Conservation (phyloP, 305 asterid species). For the Solanum chacoense region DNA sequence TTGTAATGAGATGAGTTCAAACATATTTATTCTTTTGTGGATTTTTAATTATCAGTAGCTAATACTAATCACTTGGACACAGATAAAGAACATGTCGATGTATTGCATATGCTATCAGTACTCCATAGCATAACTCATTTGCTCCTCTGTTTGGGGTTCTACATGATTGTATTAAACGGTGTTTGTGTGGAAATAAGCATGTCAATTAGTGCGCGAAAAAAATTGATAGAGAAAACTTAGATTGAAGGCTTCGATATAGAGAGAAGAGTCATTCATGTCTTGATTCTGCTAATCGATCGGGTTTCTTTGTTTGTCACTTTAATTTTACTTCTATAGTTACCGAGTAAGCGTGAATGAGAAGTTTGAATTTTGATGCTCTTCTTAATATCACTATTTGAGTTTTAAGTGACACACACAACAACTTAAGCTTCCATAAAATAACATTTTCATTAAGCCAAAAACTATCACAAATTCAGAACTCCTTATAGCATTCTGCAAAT, state of each 20-base stretch:
- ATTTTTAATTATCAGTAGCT: neutral
- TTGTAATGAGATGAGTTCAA: neutral
- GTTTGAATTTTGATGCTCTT: neutral
- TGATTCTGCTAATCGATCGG: too few species aligned
- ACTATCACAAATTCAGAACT: neutral
- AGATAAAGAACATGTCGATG: neutral
- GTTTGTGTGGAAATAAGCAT: neutral
- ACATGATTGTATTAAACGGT: neutral
- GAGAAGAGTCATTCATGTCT: too few species aligned
- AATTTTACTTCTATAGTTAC: too few species aligned
- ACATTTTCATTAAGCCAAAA: neutral
- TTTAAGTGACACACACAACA: neutral
- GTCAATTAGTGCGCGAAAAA: neutral
- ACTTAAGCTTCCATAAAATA: neutral
- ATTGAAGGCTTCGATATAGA: too few species aligned
- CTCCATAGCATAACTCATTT: neutral
- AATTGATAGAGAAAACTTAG: too few species aligned
- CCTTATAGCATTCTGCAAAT: neutral
- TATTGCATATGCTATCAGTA: neutral
- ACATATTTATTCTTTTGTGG: neutral
- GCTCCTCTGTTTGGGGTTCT: neutral
- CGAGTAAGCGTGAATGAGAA: too few species aligned
- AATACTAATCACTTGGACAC: neutral
- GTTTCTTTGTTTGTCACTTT: too few species aligned
- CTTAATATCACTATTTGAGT: neutral